Conservation (phyloP, 176 grass and related monocot species). For the Carex littledalei region DNA sequence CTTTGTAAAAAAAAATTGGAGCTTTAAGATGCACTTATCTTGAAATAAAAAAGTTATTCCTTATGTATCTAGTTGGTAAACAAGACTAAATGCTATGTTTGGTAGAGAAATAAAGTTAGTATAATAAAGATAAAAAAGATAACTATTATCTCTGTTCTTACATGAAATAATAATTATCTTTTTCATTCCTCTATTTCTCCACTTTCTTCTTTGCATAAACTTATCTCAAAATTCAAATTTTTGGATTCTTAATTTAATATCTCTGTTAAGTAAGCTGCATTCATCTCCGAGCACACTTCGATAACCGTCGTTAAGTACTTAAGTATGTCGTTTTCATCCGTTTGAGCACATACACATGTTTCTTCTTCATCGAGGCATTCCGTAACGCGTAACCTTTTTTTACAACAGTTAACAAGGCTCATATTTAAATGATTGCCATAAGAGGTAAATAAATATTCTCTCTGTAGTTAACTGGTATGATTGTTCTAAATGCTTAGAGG, state of each 20-base stretch:
- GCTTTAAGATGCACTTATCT: no score
- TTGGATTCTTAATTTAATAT: not conserved
- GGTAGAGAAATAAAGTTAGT: not conserved
- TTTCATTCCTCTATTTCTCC: not conserved
- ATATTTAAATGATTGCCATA: not conserved
- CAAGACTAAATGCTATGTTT: not conserved
- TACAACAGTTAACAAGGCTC: not conserved
- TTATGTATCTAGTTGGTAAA: not conserved
- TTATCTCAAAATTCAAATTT: not conserved
- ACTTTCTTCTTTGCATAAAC: not conserved
- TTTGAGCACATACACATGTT: not conserved
- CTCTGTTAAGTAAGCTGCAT: not conserved
- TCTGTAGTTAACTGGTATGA: not conserved
- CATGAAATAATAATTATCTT: not conserved
- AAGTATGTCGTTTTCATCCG: not conserved
- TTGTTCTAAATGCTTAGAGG: not conserved
- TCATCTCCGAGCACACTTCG: not conserved
- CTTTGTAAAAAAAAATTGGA: no score
- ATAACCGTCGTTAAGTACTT: not conserved
- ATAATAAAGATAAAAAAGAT: not conserved
- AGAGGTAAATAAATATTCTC: not conserved
- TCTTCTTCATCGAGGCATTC: not conserved
- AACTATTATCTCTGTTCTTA: not conserved
- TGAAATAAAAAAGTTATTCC: not conserved
- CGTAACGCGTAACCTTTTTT: not conserved